These are phyloP conservation scores for Pyrenophora graminea DNA, from an alignment of 2,329 filamentous ascomycete genomes.

Conservation along the genomic window DNA sequence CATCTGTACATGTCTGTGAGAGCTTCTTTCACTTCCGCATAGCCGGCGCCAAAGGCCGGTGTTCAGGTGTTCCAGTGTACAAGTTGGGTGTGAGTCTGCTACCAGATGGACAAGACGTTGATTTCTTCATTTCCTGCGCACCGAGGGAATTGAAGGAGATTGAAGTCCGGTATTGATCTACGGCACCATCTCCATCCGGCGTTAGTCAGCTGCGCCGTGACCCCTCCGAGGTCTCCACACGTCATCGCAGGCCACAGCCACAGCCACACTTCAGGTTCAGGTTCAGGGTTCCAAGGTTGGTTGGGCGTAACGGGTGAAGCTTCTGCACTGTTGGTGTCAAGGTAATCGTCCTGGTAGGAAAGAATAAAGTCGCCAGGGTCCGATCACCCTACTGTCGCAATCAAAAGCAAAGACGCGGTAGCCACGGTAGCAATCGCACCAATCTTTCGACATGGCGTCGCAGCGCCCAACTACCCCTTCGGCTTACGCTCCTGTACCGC, in stretches of 20 bases:
- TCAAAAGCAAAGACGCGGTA: slow-evolving; percentile 6
- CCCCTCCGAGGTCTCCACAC: slow-evolving; percentile 16
- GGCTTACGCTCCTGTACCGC: slow-evolving; percentile 45
- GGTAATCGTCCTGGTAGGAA: slow-evolving; percentile 2
- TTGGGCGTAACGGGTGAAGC: slow-evolving; percentile 8
- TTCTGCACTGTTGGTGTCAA: slow-evolving; percentile 3
- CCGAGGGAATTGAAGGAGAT: no score
- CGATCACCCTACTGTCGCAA: slow-evolving; percentile 3
- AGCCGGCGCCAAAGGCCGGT: slow-evolving; percentile 10
- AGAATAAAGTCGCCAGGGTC: slow-evolving; percentile 12
- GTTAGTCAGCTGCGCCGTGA: slow-evolving; percentile 24
- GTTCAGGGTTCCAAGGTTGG: slow-evolving; percentile 7
- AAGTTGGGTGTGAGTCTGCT: no score
- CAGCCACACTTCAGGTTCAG: neutral
- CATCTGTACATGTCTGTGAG: slow-evolving; percentile 4
- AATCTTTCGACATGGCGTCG: slow-evolving; percentile 28
- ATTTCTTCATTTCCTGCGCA: no score
- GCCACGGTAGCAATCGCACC: neutral
- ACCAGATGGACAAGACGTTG: no score
- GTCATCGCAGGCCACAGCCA: slow-evolving; percentile 26
- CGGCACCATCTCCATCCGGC: slow-evolving; percentile 20
- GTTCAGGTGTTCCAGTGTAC: neutral
- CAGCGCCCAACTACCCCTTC: slow-evolving; percentile 28
- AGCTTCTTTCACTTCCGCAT: slow-evolving; percentile 6
- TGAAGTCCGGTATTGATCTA: slow-evolving; percentile 14